Conservation (phyloP, 257 asterid species). For the Penstemon barbatus region DNA sequence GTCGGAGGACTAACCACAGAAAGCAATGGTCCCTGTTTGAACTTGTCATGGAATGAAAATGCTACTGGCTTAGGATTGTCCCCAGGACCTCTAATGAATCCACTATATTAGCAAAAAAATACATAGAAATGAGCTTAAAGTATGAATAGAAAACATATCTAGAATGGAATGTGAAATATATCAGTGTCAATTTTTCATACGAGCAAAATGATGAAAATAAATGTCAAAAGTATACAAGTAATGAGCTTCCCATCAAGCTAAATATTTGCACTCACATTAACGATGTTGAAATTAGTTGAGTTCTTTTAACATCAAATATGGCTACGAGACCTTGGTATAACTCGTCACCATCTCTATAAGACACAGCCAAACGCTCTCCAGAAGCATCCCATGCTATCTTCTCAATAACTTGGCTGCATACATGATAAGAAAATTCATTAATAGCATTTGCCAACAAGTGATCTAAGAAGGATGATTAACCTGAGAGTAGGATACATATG, state of each 20-base stretch:
- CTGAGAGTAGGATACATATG: constrained; percentile 16
- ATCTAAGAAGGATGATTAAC: constrained; percentile 20
- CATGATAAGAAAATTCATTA: constrained; percentile 12
- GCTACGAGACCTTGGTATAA: constrained; percentile 86
- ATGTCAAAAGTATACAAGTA: background rate
- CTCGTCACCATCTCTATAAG: constrained; percentile 84
- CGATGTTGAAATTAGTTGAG: constrained; percentile 80
- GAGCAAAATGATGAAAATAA: constrained; percentile 1
- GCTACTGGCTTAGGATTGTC: constrained; percentile 84
- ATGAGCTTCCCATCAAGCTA: constrained; percentile 7
- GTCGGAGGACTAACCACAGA: constrained; percentile 74
- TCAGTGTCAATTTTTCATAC: background rate
- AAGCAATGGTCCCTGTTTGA: constrained; percentile 93
- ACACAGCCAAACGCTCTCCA: constrained; percentile 91
- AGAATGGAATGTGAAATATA: background rate
- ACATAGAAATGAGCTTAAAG: constrained; percentile 14
- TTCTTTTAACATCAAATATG: constrained; percentile 79
- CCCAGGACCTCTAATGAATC: constrained; percentile 97
- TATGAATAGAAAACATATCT: constrained; percentile 6
- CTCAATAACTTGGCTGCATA: constrained; percentile 64
- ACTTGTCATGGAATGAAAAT: constrained; percentile 80
- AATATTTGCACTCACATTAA: constrained; percentile 63
- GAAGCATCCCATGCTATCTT: constrained; percentile 98
- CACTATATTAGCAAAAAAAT: constrained; percentile 50
- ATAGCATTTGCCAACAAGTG: constrained; percentile 13